Evolutionary conservation across 345 rosid species (phyloP).

Genomic region (Rhizophora apiculata): DNA sequence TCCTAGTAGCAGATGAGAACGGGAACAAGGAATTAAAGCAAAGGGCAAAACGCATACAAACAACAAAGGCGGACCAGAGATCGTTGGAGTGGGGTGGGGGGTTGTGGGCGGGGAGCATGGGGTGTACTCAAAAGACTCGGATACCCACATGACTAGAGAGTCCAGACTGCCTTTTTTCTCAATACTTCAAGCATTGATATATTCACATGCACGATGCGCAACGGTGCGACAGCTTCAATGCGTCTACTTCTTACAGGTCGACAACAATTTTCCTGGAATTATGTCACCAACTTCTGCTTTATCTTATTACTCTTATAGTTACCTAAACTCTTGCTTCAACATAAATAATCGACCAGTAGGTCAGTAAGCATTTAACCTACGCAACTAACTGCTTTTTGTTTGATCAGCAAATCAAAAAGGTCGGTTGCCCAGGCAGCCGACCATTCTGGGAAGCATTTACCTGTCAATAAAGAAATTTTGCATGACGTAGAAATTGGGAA

Average conservation of each 20-base stretch:
- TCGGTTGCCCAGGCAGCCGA: conserved; percentile 1
- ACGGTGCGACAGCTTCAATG: not conserved
- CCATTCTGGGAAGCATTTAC: not conserved
- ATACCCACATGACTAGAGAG: conserved; percentile 11
- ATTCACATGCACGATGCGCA: not conserved
- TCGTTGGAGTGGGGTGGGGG: not conserved
- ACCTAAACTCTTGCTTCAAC: too few relatives aligned
- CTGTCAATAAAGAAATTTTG: not conserved
- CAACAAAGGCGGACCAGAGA: not conserved
- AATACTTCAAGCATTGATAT: conserved; percentile 1
- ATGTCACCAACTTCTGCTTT: too few relatives aligned
- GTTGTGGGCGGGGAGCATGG: not conserved
- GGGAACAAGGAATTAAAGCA: not conserved
- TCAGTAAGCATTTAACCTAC: too few relatives aligned
- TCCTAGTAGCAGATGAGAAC: not conserved
- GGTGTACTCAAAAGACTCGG: not conserved
- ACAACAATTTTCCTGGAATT: conserved; percentile 7
- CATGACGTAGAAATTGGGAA: not conserved
- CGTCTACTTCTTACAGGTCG: not conserved
- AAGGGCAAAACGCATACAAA: not conserved
- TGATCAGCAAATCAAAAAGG: not conserved
- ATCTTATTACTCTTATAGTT: too few relatives aligned
- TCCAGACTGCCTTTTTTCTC: not conserved
- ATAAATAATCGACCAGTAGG: too few relatives aligned
- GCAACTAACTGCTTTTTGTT: not conserved